phyloP scores from a whole-genome alignment of 2,329 filamentous ascomycete genomes.

The Balansia obtecta region DNA sequence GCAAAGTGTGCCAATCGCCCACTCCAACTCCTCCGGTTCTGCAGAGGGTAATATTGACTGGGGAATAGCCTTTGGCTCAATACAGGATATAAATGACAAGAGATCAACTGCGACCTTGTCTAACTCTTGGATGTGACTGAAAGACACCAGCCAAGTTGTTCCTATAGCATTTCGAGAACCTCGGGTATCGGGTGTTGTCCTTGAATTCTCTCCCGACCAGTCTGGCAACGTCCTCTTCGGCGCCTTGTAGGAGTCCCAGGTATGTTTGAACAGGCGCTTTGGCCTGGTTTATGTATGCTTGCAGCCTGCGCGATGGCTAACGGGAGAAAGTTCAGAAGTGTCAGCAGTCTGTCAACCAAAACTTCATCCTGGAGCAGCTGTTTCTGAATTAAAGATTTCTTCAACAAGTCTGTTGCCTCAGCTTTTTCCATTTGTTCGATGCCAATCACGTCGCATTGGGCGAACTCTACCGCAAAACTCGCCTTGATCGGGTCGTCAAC shows the following conservation, averaged over 20 bases:
- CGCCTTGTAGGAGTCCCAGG: constrained; percentile 14
- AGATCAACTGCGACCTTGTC: constrained; percentile 19
- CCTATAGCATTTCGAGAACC: constrained; percentile 19
- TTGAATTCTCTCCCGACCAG: constrained; percentile 21
- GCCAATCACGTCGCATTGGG: constrained; percentile 13
- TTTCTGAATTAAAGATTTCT: constrained; percentile 13
- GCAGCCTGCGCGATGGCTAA: constrained; percentile 26
- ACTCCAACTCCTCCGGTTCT: constrained; percentile 5
- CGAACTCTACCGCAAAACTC: constrained; percentile 17
- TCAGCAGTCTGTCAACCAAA: constrained; percentile 13
- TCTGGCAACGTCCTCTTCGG: constrained; percentile 16
- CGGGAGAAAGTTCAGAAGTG: constrained; percentile 25
- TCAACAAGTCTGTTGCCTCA: constrained; percentile 17
- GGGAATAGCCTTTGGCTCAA: constrained; percentile 25
- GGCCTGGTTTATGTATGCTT: constrained; percentile 23
- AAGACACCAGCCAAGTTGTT: constrained; percentile 26
- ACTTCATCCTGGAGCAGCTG: constrained; percentile 7
- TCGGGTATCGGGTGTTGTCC: constrained; percentile 18
- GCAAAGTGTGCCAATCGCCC: constrained; percentile 15
- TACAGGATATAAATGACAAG: constrained; percentile 24
- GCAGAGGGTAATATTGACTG: constrained; percentile 16
- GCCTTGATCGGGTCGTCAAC: constrained; percentile 21
- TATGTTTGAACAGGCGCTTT: constrained; percentile 15
- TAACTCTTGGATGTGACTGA: constrained; percentile 21
- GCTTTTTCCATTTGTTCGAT: constrained; percentile 17